Conservation (phyloP, 1,284 basidiomycete genomes). For the Cutaneotrichosporon curvatum region DNA sequence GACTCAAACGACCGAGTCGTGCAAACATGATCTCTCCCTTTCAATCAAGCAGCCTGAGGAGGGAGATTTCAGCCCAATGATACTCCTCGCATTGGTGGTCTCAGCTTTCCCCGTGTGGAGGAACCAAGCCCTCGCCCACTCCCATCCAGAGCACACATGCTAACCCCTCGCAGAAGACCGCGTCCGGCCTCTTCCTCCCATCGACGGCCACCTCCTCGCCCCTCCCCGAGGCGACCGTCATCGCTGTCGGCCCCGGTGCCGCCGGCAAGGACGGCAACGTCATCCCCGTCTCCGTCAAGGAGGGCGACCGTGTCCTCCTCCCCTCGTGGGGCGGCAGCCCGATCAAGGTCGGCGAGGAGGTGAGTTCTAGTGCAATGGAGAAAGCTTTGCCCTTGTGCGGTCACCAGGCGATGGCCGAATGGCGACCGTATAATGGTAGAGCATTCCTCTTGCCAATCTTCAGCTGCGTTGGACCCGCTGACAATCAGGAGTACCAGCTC, state of each 20-base stretch:
- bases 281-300: constrained; percentile 70
- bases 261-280: constrained; percentile 76
- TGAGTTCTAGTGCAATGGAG: constrained; percentile 47
- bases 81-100: too few relatives aligned
- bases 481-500: constrained; percentile 76
- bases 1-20: too few relatives aligned
- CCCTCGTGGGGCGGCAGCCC: constrained; percentile 93
- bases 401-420: too few relatives aligned
- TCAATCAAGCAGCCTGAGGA: too few relatives aligned
- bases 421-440: too few relatives aligned
- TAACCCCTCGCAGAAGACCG: constrained; percentile 90
- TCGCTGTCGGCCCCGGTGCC: constrained; percentile 89
- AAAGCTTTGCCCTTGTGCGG: too few relatives aligned
- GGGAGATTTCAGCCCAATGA: too few relatives aligned
- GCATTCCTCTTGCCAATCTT: too few relatives aligned
- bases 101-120: too few relatives aligned
- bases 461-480: neutral
- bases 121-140: too few relatives aligned
- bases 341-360: constrained; percentile 96
- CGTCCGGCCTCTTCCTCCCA: constrained; percentile 87
- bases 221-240: constrained; percentile 91
- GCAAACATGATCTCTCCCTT: too few relatives aligned
- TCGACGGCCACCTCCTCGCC: constrained; percentile 73
- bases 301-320: constrained; percentile 85
- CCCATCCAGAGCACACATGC: too few relatives aligned